Evolutionary conservation across 2,329 filamentous ascomycete species (phyloP).

Genomic region (Aspergillus melleus): DNA sequence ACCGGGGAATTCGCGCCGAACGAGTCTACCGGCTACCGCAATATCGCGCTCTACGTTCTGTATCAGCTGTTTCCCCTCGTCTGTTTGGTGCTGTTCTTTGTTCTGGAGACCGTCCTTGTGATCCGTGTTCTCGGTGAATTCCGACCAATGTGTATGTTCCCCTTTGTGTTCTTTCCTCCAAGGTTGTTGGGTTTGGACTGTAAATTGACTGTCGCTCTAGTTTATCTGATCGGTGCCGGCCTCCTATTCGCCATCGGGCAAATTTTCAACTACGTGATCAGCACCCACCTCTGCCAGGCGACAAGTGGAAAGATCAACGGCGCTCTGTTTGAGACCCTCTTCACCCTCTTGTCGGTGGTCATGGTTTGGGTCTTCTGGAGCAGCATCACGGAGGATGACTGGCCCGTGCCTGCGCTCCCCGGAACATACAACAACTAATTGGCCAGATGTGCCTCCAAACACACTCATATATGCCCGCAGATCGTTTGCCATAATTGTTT

Average conservation of each 20-base stretch:
- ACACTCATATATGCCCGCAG: neutral
- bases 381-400: conserved; percentile 98
- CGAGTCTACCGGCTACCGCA: conserved; percentile 58
- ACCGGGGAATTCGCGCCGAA: conserved; percentile 74
- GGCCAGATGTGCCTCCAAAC: neutral
- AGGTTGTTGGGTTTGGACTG: neutral
- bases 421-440: conserved; percentile 29
- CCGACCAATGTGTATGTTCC: conserved; percentile 74
- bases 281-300: conserved; percentile 83
- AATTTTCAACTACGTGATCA: conserved; percentile 94
- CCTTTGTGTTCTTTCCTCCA: neutral
- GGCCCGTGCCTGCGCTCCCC: conserved; percentile 61
- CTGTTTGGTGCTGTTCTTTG: conserved; percentile 84
- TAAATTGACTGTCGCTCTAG: conserved; percentile 34
- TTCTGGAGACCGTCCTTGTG: conserved; percentile 81
- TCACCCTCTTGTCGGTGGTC: conserved; percentile 81
- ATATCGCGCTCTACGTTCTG: conserved; percentile 87
- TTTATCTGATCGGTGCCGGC: conserved; percentile 73
- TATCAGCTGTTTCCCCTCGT: conserved; percentile 88
- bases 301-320: conserved; percentile 87
- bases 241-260: conserved; percentile 89
- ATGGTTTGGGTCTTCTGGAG: conserved; percentile 96
- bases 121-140: conserved; percentile 81
- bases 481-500: neutral
- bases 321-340: conserved; percentile 86